A percentile compares a stretch with the other conserved stretches of the same genome.
Conservation (phyloP, 805 yeast genomes). For the Yarrowia alimentaria region DNA sequence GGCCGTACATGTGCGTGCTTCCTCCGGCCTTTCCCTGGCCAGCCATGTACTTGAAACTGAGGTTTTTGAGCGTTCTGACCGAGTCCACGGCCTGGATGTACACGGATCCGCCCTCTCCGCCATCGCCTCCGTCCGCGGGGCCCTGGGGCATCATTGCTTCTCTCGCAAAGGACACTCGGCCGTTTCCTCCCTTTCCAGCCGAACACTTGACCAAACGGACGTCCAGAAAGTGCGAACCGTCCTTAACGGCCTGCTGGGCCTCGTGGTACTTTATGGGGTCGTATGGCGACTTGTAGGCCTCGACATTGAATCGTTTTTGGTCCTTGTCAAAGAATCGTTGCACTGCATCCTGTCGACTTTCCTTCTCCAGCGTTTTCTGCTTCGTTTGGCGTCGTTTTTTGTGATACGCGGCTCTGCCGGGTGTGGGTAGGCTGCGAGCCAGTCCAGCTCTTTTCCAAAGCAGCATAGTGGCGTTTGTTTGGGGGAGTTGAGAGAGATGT, state of each 20-base stretch:
- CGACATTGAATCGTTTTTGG: constrained; percentile 14
- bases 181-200: constrained; percentile 89
- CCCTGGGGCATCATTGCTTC: constrained; percentile 84
- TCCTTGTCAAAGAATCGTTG: constrained; percentile 23
- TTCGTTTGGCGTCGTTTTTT: constrained; percentile 13
- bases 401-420: too few species aligned
- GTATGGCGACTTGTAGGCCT: constrained; percentile 26
- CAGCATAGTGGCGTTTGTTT: too few species aligned
- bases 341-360: constrained; percentile 15
- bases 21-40: constrained; percentile 70
- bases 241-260: constrained; percentile 26
- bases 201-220: constrained; percentile 60
- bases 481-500: too few species aligned
- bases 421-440: too few species aligned
- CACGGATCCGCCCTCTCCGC: constrained; percentile 88
- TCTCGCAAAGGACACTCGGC: constrained; percentile 78
- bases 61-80: constrained; percentile 64
- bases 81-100: constrained; percentile 79
- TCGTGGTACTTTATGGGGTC: constrained; percentile 25
- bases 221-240: constrained; percentile 44
- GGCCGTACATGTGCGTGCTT: constrained; percentile 80
- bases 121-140: constrained; percentile 99
- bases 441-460: too few species aligned
- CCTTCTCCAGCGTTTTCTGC: constrained; percentile 16
- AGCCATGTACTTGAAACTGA: constrained; percentile 68